Conservation (phyloP, 345 rosid genomes). For the Cardiospermum halicacabum region DNA sequence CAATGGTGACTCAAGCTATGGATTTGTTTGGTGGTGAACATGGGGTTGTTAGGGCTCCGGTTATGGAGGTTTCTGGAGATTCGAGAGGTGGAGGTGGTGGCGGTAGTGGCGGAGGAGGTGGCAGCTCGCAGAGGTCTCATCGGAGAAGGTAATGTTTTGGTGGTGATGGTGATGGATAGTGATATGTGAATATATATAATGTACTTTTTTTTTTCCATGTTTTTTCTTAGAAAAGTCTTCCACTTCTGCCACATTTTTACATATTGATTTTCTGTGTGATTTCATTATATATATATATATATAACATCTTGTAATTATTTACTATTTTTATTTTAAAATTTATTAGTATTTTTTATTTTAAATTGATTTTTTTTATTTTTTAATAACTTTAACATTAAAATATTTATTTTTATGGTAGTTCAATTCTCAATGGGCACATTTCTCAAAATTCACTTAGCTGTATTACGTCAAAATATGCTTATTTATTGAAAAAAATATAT, state of each 20-base stretch:
- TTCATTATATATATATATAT: neutral
- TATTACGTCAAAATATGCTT: no score
- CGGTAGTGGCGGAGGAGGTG: constrained; percentile 11
- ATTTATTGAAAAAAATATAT: no score
- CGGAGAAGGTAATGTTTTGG: constrained; percentile 52
- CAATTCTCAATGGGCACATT: no score
- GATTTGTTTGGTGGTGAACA: constrained; percentile 14
- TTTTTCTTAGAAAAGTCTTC: constrained; percentile 5
- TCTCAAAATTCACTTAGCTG: no score
- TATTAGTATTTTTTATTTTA: no score
- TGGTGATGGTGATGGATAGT: no score
- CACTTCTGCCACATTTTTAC: neutral
- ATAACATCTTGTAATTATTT: no score
- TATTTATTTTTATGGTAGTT: no score
- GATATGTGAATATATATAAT: no score
- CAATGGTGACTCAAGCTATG: constrained; percentile 15
- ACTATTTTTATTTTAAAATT: no score
- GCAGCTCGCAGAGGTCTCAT: constrained; percentile 32
- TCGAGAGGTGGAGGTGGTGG: neutral
- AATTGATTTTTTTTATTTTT: no score
- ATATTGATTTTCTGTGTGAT: neutral
- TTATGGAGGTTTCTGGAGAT: neutral
- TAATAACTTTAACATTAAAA: no score
- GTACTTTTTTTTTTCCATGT: constrained; percentile 13
- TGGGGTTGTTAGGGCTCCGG: constrained; percentile 5